phyloP scores from a whole-genome alignment of 257 asterid genomes.

The Solanum bukasovii region DNA sequence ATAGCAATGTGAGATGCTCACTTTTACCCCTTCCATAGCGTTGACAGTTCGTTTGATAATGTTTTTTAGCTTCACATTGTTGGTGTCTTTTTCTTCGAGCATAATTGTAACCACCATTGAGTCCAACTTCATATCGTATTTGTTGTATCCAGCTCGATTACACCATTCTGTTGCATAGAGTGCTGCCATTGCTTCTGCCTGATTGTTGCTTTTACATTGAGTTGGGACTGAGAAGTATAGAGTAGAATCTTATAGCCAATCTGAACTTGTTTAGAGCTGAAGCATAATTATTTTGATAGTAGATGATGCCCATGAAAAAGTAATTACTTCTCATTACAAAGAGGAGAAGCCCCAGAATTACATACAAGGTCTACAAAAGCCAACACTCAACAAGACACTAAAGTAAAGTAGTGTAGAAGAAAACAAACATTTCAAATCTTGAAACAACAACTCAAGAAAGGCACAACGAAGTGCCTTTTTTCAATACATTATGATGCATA shows the following conservation, averaged over 20 bases:
- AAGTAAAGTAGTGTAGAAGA: too few relatives aligned
- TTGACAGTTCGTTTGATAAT: too few relatives aligned
- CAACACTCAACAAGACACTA: neutral
- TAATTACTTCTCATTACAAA: neutral
- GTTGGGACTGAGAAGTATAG: neutral
- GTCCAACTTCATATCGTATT: too few relatives aligned
- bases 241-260: neutral
- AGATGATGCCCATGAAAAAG: neutral
- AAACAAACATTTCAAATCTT: neutral
- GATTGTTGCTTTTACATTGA: too few relatives aligned
- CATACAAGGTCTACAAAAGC: neutral
- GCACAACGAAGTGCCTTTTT: neutral
- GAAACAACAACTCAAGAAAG: neutral
- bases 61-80: too few relatives aligned
- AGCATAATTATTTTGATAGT: neutral
- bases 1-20: too few relatives aligned
- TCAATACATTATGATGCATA: neutral
- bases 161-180: too few relatives aligned
- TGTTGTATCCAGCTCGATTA: too few relatives aligned
- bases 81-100: too few relatives aligned
- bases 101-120: too few relatives aligned
- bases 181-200: too few relatives aligned
- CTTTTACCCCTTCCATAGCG: too few relatives aligned
- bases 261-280: neutral
- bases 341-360: neutral